Conservation (phyloP, 2,329 filamentous ascomycete genomes). For the Colletotrichum simmondsii region DNA sequence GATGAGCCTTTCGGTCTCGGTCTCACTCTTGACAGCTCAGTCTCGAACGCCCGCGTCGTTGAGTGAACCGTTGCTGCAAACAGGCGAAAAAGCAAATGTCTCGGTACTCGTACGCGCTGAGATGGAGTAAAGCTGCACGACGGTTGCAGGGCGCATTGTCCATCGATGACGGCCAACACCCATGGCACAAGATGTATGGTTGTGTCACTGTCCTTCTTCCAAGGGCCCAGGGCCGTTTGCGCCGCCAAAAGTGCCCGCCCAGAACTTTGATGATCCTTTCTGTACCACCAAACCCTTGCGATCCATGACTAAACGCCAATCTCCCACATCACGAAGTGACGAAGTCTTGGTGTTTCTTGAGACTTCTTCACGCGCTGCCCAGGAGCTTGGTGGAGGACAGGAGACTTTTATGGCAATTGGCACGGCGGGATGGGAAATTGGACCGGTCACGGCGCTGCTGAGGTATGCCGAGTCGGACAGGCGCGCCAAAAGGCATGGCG, state of each 20-base stretch:
- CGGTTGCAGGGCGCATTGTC: not conserved
- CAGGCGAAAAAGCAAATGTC: not conserved
- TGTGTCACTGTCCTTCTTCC: not conserved
- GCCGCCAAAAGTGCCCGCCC: slow-evolving; percentile 2
- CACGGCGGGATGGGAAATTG: not conserved
- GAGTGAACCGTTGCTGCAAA: not conserved
- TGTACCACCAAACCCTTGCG: not conserved
- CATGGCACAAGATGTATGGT: not conserved
- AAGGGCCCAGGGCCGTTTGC: not conserved
- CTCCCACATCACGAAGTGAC: not conserved
- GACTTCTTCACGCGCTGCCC: not conserved
- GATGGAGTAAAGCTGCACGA: not conserved
- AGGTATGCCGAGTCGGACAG: slow-evolving; percentile 19
- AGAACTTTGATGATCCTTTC: not conserved
- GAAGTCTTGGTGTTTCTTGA: not conserved
- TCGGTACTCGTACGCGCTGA: not conserved
- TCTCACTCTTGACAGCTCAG: not conserved
- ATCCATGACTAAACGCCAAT: slow-evolving; percentile 3
- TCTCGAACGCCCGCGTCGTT: not conserved
- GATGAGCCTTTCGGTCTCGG: not conserved
- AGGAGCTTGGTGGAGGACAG: not conserved
- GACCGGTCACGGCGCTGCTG: not conserved
- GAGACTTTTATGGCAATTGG: not conserved
- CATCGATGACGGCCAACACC: not conserved
- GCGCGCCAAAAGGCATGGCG: slow-evolving; percentile 10